Evolutionary conservation across 768 basidiomycete genomes (phyloP).

Genomic region (Lentinula edodes): DNA sequence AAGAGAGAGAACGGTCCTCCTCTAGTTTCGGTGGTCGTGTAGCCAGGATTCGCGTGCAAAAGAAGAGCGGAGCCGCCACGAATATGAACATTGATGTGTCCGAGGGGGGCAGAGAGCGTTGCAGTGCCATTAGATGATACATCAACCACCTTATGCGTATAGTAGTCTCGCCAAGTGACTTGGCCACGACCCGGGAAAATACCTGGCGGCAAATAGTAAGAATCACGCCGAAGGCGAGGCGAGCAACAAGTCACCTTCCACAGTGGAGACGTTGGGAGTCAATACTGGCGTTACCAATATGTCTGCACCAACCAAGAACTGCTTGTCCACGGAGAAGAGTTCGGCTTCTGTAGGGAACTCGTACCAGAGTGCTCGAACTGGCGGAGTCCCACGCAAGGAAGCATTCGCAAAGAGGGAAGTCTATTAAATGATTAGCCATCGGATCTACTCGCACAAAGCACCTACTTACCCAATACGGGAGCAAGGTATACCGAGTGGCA

Average conservation of each 20-base stretch:
- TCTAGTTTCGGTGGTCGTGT: conserved; percentile 65
- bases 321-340: conserved; percentile 53
- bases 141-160: conserved; percentile 53
- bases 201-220: conserved; percentile 27
- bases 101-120: conserved; percentile 60
- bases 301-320: conserved; percentile 68
- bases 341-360: conserved; percentile 72
- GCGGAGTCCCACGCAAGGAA: conserved; percentile 60
- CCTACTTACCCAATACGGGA: conserved; percentile 72
- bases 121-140: conserved; percentile 19
- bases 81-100: conserved; percentile 73
- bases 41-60: conserved; percentile 54
- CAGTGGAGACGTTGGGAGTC: conserved; percentile 58
- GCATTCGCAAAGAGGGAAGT: conserved; percentile 72
- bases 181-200: conserved; percentile 59
- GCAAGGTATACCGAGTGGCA: conserved; percentile 58
- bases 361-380: conserved; percentile 70
- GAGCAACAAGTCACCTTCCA: conserved; percentile 42
- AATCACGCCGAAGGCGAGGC: neutral
- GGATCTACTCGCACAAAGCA: neutral
- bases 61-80: conserved; percentile 65
- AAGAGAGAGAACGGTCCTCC: conserved; percentile 58
- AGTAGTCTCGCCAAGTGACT: conserved; percentile 70
- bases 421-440: conserved; percentile 26
- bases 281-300: conserved; percentile 77